These are phyloP conservation scores for Botryotinia convoluta DNA, from an alignment of 2,329 filamentous ascomycete genomes.

Conservation along the genomic window DNA sequence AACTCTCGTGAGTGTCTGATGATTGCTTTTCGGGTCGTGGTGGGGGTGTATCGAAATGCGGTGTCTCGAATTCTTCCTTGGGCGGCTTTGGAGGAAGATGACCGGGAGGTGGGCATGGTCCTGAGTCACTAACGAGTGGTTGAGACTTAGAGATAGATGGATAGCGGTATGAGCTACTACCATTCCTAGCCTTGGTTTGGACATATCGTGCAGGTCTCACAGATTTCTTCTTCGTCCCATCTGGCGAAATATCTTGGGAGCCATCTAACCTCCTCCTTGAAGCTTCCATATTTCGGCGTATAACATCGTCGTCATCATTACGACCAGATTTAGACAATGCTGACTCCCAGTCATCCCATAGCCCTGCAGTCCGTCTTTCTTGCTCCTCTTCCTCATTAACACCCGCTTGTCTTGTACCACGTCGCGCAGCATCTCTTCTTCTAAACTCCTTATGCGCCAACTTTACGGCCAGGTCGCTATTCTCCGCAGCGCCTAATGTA, in stretches of 20 bases:
- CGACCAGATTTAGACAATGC: slow-evolving; percentile 40
- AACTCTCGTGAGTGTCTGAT: neutral
- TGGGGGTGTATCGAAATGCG: slow-evolving; percentile 15
- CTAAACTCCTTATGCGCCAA: slow-evolving; percentile 71
- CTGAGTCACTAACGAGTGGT: slow-evolving; percentile 41
- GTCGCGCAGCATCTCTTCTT: slow-evolving; percentile 61
- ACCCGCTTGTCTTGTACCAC: slow-evolving; percentile 55
- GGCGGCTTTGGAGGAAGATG: slow-evolving; percentile 34
- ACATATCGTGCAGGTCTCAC: slow-evolving; percentile 31
- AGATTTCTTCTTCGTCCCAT: slow-evolving; percentile 33
- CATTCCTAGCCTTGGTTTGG: slow-evolving; percentile 24
- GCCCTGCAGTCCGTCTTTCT: slow-evolving; percentile 50
- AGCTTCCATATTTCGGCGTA: slow-evolving; percentile 52
- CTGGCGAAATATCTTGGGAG: slow-evolving; percentile 30
- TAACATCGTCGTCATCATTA: slow-evolving; percentile 41
- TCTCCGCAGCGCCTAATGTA: slow-evolving; percentile 66
- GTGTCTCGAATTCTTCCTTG: slow-evolving; percentile 30
- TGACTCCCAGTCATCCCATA: slow-evolving; percentile 53
- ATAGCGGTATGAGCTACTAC: slow-evolving; percentile 49
- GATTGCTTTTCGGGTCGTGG: slow-evolving; percentile 33
- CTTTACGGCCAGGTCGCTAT: slow-evolving; percentile 73
- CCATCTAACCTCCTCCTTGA: slow-evolving; percentile 44
- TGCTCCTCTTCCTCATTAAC: slow-evolving; percentile 57
- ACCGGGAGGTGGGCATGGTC: slow-evolving; percentile 14
- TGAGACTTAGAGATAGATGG: slow-evolving; percentile 54